Percentiles rank a stretch among this genome's conserved stretches.
These are phyloP conservation scores for Tolypocladium guangdongense DNA, from an alignment of 2,329 filamentous ascomycete genomes.

Conservation along the genomic window DNA sequence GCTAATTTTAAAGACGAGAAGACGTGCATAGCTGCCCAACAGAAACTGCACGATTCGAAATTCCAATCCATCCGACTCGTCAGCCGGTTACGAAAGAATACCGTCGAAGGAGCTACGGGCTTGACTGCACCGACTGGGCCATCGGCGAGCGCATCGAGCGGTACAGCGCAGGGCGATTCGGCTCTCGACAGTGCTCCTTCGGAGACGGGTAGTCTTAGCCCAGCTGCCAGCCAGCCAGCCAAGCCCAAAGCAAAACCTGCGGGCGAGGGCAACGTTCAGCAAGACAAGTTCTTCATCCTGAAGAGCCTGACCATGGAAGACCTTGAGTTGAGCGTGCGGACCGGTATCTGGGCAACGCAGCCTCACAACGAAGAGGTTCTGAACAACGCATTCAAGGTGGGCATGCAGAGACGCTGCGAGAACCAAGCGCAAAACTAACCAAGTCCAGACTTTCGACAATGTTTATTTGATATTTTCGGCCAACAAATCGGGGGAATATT, in stretches of 20 bases:
- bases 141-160: slow-evolving; percentile 26
- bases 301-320: slow-evolving; percentile 91
- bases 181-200: slow-evolving; percentile 3
- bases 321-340: slow-evolving; percentile 76
- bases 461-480: slow-evolving; percentile 93
- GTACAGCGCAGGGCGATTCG: slow-evolving; percentile 5
- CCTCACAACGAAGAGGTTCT: slow-evolving; percentile 80
- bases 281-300: slow-evolving; percentile 62
- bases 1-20: slow-evolving; percentile 83
- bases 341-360: slow-evolving; percentile 88
- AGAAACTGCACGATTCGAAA: slow-evolving; percentile 78
- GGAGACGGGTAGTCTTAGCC: slow-evolving; percentile 1
- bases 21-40: slow-evolving; percentile 65
- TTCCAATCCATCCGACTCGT: slow-evolving; percentile 81
- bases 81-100: slow-evolving; percentile 61
- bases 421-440: slow-evolving; percentile 1
- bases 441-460: slow-evolving; percentile 58
- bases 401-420: slow-evolving; percentile 8
- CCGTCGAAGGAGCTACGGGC: slow-evolving; percentile 33
- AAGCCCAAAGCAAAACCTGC: neutral
- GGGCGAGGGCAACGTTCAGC: neutral
- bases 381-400: slow-evolving; percentile 73
- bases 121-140: slow-evolving; percentile 45
- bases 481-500: slow-evolving; percentile 96
- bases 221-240: slow-evolving; percentile 1